phyloP scores from a whole-genome alignment of 768 basidiomycete species.

The Rhizopogon vulgaris region DNA sequence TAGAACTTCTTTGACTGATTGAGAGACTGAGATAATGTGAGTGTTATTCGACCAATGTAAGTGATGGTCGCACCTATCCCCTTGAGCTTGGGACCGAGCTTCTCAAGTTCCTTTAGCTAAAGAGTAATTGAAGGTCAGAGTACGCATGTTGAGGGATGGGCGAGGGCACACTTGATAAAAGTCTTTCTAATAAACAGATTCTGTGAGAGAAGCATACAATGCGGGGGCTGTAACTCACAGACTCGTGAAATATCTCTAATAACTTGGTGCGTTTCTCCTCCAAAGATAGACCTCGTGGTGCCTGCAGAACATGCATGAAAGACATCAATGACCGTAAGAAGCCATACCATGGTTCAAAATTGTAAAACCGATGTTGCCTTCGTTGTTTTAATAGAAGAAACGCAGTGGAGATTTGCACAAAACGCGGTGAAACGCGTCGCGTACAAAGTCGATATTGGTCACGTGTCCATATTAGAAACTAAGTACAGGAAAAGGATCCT shows the following conservation, averaged over 20 bases:
- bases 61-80: slow-evolving; percentile 62
- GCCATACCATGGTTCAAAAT: slow-evolving; percentile 2
- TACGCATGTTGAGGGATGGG: neutral
- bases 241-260: slow-evolving; percentile 91
- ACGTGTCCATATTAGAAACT: slow-evolving; percentile 4
- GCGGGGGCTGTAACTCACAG: slow-evolving; percentile 34
- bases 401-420: neutral
- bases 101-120: slow-evolving; percentile 90
- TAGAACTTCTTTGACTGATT: slow-evolving; percentile 88
- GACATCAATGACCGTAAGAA: neutral
- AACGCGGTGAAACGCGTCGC: neutral
- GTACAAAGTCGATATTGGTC: slow-evolving; percentile 7
- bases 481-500: neutral
- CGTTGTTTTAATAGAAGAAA: neutral
- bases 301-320: slow-evolving; percentile 32
- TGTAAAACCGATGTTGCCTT: neutral
- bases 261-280: slow-evolving; percentile 89
- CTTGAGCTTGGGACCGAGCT: slow-evolving; percentile 81
- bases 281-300: slow-evolving; percentile 77
- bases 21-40: slow-evolving; percentile 52
- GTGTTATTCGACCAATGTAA: neutral
- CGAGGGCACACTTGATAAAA: slow-evolving; percentile 59
- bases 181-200: slow-evolving; percentile 51
- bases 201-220: neutral
- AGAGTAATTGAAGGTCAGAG: slow-evolving; percentile 1